Evolutionary conservation across 768 basidiomycete species (phyloP), one percentile per base, ranked within the genome.

Genomic region (Mycena sanguinolenta): DNA sequence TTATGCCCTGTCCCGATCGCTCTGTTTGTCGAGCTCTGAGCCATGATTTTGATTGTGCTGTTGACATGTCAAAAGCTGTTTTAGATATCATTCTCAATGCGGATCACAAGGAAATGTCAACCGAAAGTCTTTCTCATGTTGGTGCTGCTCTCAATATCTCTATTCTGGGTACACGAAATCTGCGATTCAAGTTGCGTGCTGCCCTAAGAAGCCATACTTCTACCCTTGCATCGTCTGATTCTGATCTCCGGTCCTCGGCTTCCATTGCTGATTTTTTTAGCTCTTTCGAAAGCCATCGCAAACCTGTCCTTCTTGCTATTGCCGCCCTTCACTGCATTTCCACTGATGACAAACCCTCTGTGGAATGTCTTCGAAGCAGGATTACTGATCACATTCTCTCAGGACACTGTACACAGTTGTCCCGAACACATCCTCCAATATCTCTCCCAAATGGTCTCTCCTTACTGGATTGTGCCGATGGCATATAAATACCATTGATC

Each of bases 401-500:
- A 7, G 52, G 52, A 17, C 28, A 54, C 52, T 54, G 52, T 30
- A 16, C 52, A 27, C 52, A 54, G 32, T 30, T 54, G 52, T 54
- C 28, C 7, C 28, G 30, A 30, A 27, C 52, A 27, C 52, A 54
- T 54, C 10, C 52, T 54, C 17, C 52, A 30, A 54, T 54, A 54
- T 54, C 52, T 54, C 52, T 54, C 52, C 52, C 28, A 54, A 28
- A 54, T 14, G 52, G 52, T 32, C 28, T 32, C 5, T 19, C 52
- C 30, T 17, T 54, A 27, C 52, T 30, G 8, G 32, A 16, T 54
- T 54, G 52, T 16, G 30, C 27, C 7, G 52, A 32, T 30, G 52
- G 52, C 52, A 54, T 30, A 54, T 54, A 30, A 54, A 54, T 54
- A 54, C 30, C 21, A 54, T 54, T 54, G 52, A 54, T 19, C 52